Percentiles rank a stretch among this genome's conserved stretches.
Evolutionary conservation across 257 asterid genomes (phyloP).

Genomic region (Ajuga chamaepitys): DNA sequence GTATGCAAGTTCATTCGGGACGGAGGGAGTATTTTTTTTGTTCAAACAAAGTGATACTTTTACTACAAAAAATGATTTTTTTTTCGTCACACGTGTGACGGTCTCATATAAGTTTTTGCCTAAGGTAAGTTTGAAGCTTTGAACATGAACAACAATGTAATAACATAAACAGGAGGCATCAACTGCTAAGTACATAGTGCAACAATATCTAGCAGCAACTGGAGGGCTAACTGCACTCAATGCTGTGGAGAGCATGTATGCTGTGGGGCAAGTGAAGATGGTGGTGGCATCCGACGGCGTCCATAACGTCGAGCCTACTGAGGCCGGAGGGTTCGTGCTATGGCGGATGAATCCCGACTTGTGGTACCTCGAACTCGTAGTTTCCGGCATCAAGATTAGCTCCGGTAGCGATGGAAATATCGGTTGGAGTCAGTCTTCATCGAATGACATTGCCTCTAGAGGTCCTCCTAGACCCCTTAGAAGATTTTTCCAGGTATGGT

Average conservation of each 20-base stretch:
- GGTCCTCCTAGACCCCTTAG: slow-evolving; percentile 90
- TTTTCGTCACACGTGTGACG: no score
- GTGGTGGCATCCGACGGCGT: slow-evolving; percentile 35
- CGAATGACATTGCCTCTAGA: slow-evolving; percentile 41
- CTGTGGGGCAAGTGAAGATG: slow-evolving; percentile 85
- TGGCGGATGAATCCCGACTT: slow-evolving; percentile 94
- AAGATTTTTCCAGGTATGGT: slow-evolving; percentile 90
- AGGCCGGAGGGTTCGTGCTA: slow-evolving; percentile 79
- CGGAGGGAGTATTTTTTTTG: no score
- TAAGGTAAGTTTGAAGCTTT: no score
- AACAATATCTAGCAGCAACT: slow-evolving; percentile 84
- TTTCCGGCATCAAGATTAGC: slow-evolving; percentile 62
- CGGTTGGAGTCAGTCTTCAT: slow-evolving; percentile 78
- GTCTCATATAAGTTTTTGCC: no score
- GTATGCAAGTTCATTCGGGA: no score
- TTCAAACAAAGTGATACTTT: no score
- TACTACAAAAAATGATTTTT: no score
- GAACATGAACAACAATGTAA: no score
- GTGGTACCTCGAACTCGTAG: slow-evolving; percentile 82
- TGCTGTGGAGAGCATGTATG: slow-evolving; percentile 67
- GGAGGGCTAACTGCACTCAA: slow-evolving; percentile 74
- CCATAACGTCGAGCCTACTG: slow-evolving; percentile 29
- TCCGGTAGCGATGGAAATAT: slow-evolving; percentile 87
- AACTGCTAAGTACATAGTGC: slow-evolving; percentile 86
- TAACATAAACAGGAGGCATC: slow-evolving; percentile 53